Percentiles rank a stretch among this genome's conserved stretches.
Conservation (phyloP, 1,284 basidiomycete genomes). For the Grifola frondosa region DNA sequence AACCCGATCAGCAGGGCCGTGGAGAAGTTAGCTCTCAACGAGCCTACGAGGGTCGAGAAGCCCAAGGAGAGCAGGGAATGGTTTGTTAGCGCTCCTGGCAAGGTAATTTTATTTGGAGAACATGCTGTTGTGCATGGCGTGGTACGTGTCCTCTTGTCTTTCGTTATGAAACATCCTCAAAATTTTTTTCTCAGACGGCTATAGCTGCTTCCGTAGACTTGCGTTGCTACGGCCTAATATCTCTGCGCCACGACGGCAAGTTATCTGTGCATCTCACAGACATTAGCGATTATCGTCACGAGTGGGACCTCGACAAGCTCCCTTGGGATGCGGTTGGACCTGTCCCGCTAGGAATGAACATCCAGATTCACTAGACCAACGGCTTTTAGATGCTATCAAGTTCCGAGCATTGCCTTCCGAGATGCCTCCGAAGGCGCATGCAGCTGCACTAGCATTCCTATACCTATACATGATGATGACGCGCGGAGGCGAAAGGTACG, state of each 20-base stretch:
- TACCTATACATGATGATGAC: slow-evolving; percentile 91
- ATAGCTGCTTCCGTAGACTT: slow-evolving; percentile 94
- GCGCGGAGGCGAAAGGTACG: slow-evolving; percentile 55
- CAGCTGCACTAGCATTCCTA: slow-evolving; percentile 83
- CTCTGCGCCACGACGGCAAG: slow-evolving; percentile 73
- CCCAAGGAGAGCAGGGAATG: slow-evolving; percentile 58
- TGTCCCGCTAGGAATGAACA: slow-evolving; percentile 54
- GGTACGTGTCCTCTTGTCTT: slow-evolving; percentile 49
- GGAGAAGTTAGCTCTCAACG: slow-evolving; percentile 57
- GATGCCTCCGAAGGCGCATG: slow-evolving; percentile 52
- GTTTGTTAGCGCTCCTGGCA: slow-evolving; percentile 94
- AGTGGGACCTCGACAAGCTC: slow-evolving; percentile 81
- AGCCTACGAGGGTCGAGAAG: slow-evolving; percentile 26
- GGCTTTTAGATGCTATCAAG: slow-evolving; percentile 68
- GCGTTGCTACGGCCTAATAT: slow-evolving; percentile 88
- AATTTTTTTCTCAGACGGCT: slow-evolving; percentile 65
- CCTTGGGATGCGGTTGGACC: slow-evolving; percentile 82
- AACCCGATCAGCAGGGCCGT: slow-evolving; percentile 61
- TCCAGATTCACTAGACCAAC: slow-evolving; percentile 67
- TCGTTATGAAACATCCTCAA: slow-evolving; percentile 1
- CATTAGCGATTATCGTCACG: slow-evolving; percentile 72
- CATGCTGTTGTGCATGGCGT: slow-evolving; percentile 99
- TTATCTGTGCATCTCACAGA: slow-evolving; percentile 82
- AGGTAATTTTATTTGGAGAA: slow-evolving; percentile 98
- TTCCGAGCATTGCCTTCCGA: slow-evolving; percentile 48